Base-by-base conservation (phyloP, 805 yeast species). In the Yarrowia sp. region DNA sequence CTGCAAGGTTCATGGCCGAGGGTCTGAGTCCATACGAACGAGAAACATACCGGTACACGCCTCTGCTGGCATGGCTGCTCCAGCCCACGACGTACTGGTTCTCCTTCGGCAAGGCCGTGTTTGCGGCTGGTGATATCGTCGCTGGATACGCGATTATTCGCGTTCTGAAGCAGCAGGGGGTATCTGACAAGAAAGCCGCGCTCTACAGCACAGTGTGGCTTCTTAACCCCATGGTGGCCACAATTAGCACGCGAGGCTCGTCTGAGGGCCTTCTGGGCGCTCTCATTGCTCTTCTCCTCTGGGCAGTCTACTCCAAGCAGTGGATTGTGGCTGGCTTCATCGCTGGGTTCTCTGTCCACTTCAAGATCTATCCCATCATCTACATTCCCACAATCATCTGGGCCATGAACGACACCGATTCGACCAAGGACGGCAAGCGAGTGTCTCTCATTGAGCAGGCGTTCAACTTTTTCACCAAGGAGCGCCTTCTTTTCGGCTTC, bases 21-120 rank as follows among this genome's bases (percentile, higher is more conserved):
- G 82, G 84, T 2, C 79, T 78, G 1, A 49, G 66, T 24, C 99
- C 99, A 1, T 94, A 88, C 68, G 67, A 72, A 19, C 78, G 99
- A 65, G 97, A 87, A 62, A 94, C 99, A 0, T 94, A 93, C 69
- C 76, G 99, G 47, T 94, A 94, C 69, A 93, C 99, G 0, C 99
- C 99, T 10, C 72, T 94, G 35, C 75, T 94, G 32, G 85, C 97
- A 10, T 90, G 96, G 94, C 64, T 89, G 27, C 74, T 94, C 38
- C 71, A 84, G 1, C 97, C 97, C 0, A 87, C 89, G 27, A 76
- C 81, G 2, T 65, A 66, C 49, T 65, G 68, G 65, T 70, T 72
- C 64, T 80, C 84, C 65, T 88, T 87, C 68, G 98, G 98, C 1
- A 94, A 94, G 71, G 65, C 85, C 6, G 63, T 93, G 18, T 94